phyloP scores from a whole-genome alignment of 345 rosid genomes.

The Kandelia obovata region DNA sequence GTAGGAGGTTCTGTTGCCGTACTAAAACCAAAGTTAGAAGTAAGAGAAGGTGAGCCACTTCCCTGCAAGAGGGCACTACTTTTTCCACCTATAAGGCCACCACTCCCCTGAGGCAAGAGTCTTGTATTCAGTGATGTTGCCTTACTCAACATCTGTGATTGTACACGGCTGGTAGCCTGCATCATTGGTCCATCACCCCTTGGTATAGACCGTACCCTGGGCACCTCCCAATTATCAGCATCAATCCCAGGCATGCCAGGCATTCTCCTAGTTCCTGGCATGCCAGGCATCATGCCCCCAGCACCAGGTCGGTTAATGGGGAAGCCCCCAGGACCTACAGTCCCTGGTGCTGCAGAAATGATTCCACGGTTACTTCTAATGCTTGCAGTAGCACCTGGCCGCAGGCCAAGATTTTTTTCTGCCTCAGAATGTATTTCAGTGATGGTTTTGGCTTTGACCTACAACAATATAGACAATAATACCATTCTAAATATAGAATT shows the following conservation, averaged over 20 bases:
- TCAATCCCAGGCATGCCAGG: slow-evolving; percentile 79
- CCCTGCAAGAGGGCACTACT: slow-evolving; percentile 40
- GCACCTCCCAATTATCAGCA: slow-evolving; percentile 70
- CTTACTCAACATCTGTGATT: slow-evolving; percentile 39
- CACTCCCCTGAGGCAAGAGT: slow-evolving; percentile 34
- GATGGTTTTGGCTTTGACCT: slow-evolving; percentile 86
- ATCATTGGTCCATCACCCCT: slow-evolving; percentile 60
- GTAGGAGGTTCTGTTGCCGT: slow-evolving; percentile 1
- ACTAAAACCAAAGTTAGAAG: slow-evolving; percentile 19
- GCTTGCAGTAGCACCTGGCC: slow-evolving; percentile 82
- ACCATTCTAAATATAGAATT: neutral
- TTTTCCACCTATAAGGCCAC: slow-evolving; percentile 28
- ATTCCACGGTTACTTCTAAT: slow-evolving; percentile 54
- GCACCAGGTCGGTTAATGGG: slow-evolving; percentile 69
- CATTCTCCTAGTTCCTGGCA: slow-evolving; percentile 87
- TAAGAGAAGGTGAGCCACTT: slow-evolving; percentile 19
- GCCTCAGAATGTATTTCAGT: slow-evolving; percentile 85
- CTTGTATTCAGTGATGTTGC: slow-evolving; percentile 34
- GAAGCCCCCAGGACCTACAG: slow-evolving; percentile 49
- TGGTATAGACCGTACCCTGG: slow-evolving; percentile 51
- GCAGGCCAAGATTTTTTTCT: slow-evolving; percentile 75
- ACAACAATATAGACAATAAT: slow-evolving; percentile 13
- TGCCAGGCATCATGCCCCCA: slow-evolving; percentile 96
- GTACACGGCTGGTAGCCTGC: slow-evolving; percentile 43
- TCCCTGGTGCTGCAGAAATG: slow-evolving; percentile 40